Evolutionary conservation across 257 asterid species (phyloP), one percentile per base, ranked within the genome.

Genomic region (Ilex aquifolium): DNA sequence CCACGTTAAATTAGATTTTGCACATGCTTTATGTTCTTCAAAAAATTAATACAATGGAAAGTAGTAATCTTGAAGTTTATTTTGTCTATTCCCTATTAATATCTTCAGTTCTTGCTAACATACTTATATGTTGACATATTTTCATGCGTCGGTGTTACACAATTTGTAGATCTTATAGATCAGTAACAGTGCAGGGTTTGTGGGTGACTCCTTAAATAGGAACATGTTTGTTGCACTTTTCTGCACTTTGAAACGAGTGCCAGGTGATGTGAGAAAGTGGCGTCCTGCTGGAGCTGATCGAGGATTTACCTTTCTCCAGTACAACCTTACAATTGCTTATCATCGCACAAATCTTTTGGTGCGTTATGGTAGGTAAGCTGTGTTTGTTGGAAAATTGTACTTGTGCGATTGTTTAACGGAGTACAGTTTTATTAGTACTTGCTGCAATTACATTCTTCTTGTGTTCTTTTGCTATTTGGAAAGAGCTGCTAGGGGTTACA

Each of bases 271-370:
- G 73, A 89, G 85, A 72, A 93, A 93, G 79, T 90, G 97, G 99
- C 96, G 94, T 39, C 95, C 99, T 64, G 96, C 68, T 60, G 90
- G 96, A 65, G 95, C 99, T 66, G 97, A 93, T 64, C 99, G 96
- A 36, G 96, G 96, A 50, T 90, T 82, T 72, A 93, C 99, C 64
- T 93, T 93, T 74, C 66, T 85, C 16, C 75, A 80, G 59, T 90
- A 90, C 82, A 93, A 93, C 74, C 80, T 93, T 61, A 93, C 99
- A 58, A 85, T 92, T 67, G 88, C 94, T 1, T 92, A 92, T 76
- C 97, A 92, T 60, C 88, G 96, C 60, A 89, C 99, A 51, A 92
- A 90, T 82, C 95, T 93, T 64, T 79, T 93, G 81, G 97, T 86
- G 74, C 96, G 89, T 62, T 90, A 85, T 71, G 95, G 97, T 90